Evolutionary conservation across 208 protist genomes (phyloP).

Genomic region (Leishmania tropica): DNA sequence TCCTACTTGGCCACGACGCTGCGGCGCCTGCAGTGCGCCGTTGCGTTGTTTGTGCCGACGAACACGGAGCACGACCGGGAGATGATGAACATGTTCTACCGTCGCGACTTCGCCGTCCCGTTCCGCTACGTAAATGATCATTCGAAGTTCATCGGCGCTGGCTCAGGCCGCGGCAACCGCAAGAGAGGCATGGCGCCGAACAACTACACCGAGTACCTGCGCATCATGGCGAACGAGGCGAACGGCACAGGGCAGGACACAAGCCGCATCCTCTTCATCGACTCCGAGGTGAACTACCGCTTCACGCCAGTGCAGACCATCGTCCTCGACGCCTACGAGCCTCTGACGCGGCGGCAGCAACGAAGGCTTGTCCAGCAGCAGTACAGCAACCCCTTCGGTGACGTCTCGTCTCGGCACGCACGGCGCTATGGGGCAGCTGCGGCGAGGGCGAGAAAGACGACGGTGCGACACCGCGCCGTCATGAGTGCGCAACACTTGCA

Average conservation of each 20-base stretch:
- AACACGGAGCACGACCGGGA: slow-evolving; percentile 25
- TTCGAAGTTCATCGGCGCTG: slow-evolving; percentile 22
- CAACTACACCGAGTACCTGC: slow-evolving; percentile 74
- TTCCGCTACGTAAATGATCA: slow-evolving; percentile 59
- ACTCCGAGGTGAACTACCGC: slow-evolving; percentile 84
- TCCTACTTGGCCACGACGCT: slow-evolving; percentile 71
- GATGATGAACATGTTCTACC: slow-evolving; percentile 40
- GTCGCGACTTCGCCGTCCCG: slow-evolving; percentile 52
- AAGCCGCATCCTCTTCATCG: slow-evolving; percentile 76
- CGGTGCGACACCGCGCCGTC: slow-evolving; percentile 20
- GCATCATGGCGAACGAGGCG: slow-evolving; percentile 33
- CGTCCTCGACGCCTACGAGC: slow-evolving; percentile 71
- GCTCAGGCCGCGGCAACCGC: slow-evolving; percentile 28
- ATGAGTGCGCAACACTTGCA: slow-evolving; percentile 13
- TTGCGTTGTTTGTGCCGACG: slow-evolving; percentile 55
- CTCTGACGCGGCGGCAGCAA: slow-evolving; percentile 44
- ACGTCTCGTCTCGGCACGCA: slow-evolving; percentile 10
- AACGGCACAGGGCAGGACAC: slow-evolving; percentile 32
- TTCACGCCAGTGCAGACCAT: slow-evolving; percentile 69
- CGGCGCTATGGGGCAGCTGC: slow-evolving; percentile 24
- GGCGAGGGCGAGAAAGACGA: slow-evolving; percentile 18
- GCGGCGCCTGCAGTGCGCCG: slow-evolving; percentile 62
- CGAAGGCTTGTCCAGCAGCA: slow-evolving; percentile 29
- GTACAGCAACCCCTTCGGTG: slow-evolving; percentile 27
- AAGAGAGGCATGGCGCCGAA: slow-evolving; percentile 30